Conservation (phyloP, 2,329 filamentous ascomycete genomes). For the Dactylellina drechsleri region DNA sequence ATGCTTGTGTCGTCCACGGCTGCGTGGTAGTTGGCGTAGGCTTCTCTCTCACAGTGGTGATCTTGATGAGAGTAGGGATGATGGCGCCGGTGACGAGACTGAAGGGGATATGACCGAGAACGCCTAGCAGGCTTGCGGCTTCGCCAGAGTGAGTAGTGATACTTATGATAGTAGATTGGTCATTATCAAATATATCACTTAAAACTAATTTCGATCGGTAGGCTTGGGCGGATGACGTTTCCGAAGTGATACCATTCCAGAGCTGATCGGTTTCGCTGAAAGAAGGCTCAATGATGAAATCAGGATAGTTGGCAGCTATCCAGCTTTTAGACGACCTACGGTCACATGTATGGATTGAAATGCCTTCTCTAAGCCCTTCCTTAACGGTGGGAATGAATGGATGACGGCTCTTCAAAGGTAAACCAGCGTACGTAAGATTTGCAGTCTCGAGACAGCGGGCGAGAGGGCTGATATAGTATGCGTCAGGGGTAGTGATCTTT, state of each 20-base stretch:
- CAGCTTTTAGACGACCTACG: slow-evolving; percentile 68
- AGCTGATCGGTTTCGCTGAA: slow-evolving; percentile 70
- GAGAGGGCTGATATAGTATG: slow-evolving; percentile 73
- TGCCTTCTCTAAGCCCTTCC: slow-evolving; percentile 72
- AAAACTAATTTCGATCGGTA: slow-evolving; percentile 66
- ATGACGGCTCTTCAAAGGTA: slow-evolving; percentile 65
- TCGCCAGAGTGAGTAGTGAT: slow-evolving; percentile 71
- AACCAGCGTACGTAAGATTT: slow-evolving; percentile 68
- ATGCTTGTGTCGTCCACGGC: slow-evolving; percentile 59
- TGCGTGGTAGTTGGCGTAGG: slow-evolving; percentile 59
- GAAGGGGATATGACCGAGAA: slow-evolving; percentile 72
- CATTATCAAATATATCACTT: slow-evolving; percentile 68
- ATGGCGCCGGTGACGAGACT: slow-evolving; percentile 72
- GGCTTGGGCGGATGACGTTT: slow-evolving; percentile 67
- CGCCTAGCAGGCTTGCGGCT: slow-evolving; percentile 66
- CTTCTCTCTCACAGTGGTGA: slow-evolving; percentile 63
- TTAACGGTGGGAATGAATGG: slow-evolving; percentile 72
- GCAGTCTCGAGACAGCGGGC: slow-evolving; percentile 72
- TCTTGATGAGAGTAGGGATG: slow-evolving; percentile 74
- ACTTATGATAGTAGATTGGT: slow-evolving; percentile 68
- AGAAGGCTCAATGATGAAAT: slow-evolving; percentile 69
- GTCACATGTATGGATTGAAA: slow-evolving; percentile 75
- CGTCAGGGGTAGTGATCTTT: slow-evolving; percentile 70
- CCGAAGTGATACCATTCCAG: slow-evolving; percentile 65
- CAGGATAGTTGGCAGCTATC: slow-evolving; percentile 67